Base-by-base conservation (phyloP, 108 stramenopile genomes). In the Conticribra guillardii region DNA sequence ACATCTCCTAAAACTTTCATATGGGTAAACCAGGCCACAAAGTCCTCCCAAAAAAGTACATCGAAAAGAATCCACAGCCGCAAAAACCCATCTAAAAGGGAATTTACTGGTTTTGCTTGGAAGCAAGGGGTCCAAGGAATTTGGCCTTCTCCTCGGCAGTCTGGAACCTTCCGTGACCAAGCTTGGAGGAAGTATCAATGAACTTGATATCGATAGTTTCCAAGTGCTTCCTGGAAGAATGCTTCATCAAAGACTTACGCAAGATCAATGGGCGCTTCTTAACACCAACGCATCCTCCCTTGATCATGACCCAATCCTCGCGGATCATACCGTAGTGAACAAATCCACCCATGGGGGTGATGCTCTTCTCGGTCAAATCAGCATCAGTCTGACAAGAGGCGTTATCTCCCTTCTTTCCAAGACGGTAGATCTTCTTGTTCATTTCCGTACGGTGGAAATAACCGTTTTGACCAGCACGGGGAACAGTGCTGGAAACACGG, bases 141-240 rank as follows among this genome's bases (percentile, higher is more conserved):
- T 97, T 98, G 76, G 85, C 87, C 91, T 98, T 98, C 84, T 99
- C 99, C 67, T 98, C 98, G 56, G 82, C 86, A 34, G 99, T 99
- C 85, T 99, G 99, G 98, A 99, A 99, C 67, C 99, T 92, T 54
- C 99, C 99, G 82, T 99, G 99, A 59, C 99, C 99, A 77, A 94
- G 91, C 92, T 99, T 99, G 84, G 97, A 97, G 47, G 89, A 90
- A 60, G 99, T 99, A 85, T 99, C 99, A 93, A 99, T 98, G 88
- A 99, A 99, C 77, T 94, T 94, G 84, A 99, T 69, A 71, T 98
- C 96, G 92, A 98, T 84, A 14, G 81, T 79, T 83, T 99, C 99
- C 85, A 98, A 79, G 82, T 98, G 97, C 83, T 93, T 94, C 58
- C 98, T 87, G 57, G 77, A 80, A 63, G 95, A 88, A 76, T 91